Base-by-base conservation (phyloP, 148 eudicot genomes). In the Vaccinium macrocarpon region DNA sequence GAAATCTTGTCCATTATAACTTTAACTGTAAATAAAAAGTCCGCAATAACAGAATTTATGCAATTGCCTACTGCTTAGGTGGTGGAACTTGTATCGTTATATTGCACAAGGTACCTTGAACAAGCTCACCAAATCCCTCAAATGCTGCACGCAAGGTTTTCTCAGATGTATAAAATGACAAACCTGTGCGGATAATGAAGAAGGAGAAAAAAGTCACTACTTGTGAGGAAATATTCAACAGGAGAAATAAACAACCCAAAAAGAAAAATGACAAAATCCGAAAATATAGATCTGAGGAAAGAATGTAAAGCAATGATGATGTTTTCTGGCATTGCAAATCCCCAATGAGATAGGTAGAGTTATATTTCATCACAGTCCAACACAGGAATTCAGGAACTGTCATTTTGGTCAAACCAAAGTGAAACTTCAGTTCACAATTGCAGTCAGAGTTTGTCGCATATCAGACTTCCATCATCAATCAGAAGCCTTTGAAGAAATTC, bases 1-100 rank as follows among this genome's bases (percentile, higher is more conserved):
- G 98, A 96, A 55, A 96, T 96, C 89, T 95, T 95, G 89, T 96
- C 99, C 97, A 96, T 96, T 87, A 96, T 93, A 75, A 96, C 87
- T 90, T 89, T 96, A 64, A 92, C 98, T 94, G 90, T 84, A 68
- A 82, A 23, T 12, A 79, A 84, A 71, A 86, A 81, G 13, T 29
- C 64, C 29, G 8, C 29, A 27, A 84, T 80, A 79, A 64, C 49
- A 49, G 56, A 48, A 76, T 68, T 84, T 48, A 62, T 56, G 51
- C 21, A 74, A 75, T 83, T 10, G 57, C 21, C 81, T 75, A 21
- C 57, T 27, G 11, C 57, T 76, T 50, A 53, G 70, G 38, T 4
- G 21, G 25, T 53, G 0, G 23, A 56, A 80, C 25, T n/a, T 62
- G 50, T 68, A 68, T 52, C 9, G 9, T 32, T 3, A 16, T 46